Percentiles rank a stretch among this genome's conserved stretches.
Evolutionary conservation across 2,329 filamentous ascomycete species (phyloP).

Genomic region (Neopestalotiopsis clavispora): DNA sequence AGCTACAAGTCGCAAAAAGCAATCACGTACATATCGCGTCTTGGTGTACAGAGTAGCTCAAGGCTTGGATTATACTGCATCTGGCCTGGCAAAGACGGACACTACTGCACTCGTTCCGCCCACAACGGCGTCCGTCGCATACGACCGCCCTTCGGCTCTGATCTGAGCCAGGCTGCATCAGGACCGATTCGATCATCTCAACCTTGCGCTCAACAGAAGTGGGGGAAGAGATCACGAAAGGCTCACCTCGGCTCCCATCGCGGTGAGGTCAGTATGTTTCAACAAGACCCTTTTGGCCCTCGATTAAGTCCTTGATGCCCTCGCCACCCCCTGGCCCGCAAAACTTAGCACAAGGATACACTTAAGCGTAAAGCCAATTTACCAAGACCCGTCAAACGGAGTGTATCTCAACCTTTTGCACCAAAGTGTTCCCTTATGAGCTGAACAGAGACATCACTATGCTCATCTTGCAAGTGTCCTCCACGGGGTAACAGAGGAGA

Average conservation of each 20-base stretch:
- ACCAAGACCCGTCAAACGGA: too few species aligned
- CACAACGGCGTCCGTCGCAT: neutral
- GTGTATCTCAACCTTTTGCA: neutral
- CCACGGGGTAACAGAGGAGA: neutral
- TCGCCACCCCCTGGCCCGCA: conserved; percentile 7
- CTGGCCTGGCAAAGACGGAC: neutral
- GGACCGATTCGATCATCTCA: neutral
- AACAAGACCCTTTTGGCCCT: neutral
- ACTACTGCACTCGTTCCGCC: neutral
- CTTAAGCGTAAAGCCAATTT: neutral
- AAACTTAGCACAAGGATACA: neutral
- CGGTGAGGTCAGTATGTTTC: neutral
- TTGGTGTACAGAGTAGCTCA: neutral
- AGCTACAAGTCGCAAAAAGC: neutral
- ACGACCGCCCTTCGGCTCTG: neutral
- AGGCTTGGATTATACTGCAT: neutral
- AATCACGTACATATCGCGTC: neutral
- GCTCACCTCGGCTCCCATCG: neutral
- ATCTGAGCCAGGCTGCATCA: neutral
- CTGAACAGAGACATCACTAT: neutral
- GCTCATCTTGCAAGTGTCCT: neutral
- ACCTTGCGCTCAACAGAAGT: neutral
- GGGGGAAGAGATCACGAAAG: neutral
- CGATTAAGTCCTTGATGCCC: neutral
- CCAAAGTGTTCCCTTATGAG: neutral